Percentiles rank a stretch among this genome's conserved stretches.
phyloP scores from a whole-genome alignment of 2,329 filamentous ascomycete genomes.

The Sclerotinia trifoliorum region DNA sequence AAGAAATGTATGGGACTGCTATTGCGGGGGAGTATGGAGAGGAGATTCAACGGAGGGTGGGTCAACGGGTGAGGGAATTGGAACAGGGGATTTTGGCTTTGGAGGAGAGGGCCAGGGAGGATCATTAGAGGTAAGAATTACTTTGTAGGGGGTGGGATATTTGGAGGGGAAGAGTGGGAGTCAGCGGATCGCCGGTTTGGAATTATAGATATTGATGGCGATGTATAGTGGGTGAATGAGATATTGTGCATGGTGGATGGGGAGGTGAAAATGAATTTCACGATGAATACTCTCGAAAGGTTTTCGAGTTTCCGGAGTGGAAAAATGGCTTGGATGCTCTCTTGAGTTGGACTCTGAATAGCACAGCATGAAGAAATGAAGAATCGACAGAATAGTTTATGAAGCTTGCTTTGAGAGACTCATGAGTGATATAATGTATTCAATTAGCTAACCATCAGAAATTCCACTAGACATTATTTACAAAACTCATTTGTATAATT shows the following conservation, averaged over 20 bases:
- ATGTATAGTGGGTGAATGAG: too few species aligned
- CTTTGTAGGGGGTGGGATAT: too few species aligned
- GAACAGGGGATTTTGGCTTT: constrained; percentile 45
- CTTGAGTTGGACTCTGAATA: not conserved
- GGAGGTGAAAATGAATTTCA: too few species aligned
- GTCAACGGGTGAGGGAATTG: constrained; percentile 47
- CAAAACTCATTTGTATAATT: not conserved
- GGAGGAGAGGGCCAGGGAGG: constrained; percentile 43
- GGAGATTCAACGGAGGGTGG: constrained; percentile 46
- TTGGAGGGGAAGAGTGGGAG: not conserved
- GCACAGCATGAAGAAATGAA: not conserved
- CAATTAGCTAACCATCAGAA: not conserved
- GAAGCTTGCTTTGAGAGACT: not conserved
- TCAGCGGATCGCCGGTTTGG: too few species aligned
- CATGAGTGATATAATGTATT: not conserved
- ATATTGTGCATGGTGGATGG: too few species aligned
- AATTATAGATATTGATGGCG: too few species aligned
- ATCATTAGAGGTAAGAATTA: constrained; percentile 25
- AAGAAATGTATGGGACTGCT: constrained; percentile 37
- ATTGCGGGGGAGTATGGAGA: constrained; percentile 42
- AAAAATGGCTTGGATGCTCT: too few species aligned
- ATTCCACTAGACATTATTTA: not conserved
- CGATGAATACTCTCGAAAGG: too few species aligned
- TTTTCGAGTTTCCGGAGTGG: too few species aligned
- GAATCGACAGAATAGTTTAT: too few species aligned